phyloP scores from a whole-genome alignment of 495 filamentous ascomycete genomes.

The Hyphodiscus hymeniophilus region DNA sequence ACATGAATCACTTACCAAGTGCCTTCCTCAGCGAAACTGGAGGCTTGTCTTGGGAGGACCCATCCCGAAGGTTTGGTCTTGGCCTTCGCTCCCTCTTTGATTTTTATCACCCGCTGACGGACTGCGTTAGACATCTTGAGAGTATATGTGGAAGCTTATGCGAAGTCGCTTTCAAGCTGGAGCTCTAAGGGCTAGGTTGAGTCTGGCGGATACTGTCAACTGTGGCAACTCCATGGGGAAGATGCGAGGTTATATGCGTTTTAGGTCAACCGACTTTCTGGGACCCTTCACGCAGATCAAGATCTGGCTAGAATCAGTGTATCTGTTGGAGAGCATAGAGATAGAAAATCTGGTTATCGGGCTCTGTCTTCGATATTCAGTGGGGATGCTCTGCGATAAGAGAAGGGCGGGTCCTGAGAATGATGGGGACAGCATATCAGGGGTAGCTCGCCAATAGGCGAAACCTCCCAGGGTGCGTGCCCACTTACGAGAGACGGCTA shows the following conservation, averaged over 20 bases:
- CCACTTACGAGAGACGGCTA: too few species aligned
- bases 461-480: too few species aligned
- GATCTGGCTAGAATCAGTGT: slow-evolving; percentile 3
- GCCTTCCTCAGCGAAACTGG: slow-evolving; percentile 31
- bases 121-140: slow-evolving; percentile 18
- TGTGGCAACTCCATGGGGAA: slow-evolving; percentile 1
- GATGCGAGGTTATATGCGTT: slow-evolving; percentile 16
- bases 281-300: not conserved
- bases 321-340: too few species aligned
- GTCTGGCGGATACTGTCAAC: slow-evolving; percentile 48
- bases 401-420: not conserved
- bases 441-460: too few species aligned
- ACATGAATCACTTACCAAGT: slow-evolving; percentile 17
- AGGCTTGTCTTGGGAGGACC: slow-evolving; percentile 29
- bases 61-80: slow-evolving; percentile 31
- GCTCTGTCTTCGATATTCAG: slow-evolving; percentile 2
- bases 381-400: slow-evolving; percentile 16
- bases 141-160: not conserved
- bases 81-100: slow-evolving; percentile 24
- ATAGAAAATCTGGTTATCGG: slow-evolving; percentile 15
- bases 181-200: slow-evolving; percentile 55
- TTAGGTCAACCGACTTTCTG: not conserved
- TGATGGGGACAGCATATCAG: too few species aligned
- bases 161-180: slow-evolving; percentile 31
- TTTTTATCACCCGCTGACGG: slow-evolving; percentile 20